Evolutionary conservation across 2,329 filamentous ascomycete genomes (phyloP).

Genomic region (Fusarium sp.): DNA sequence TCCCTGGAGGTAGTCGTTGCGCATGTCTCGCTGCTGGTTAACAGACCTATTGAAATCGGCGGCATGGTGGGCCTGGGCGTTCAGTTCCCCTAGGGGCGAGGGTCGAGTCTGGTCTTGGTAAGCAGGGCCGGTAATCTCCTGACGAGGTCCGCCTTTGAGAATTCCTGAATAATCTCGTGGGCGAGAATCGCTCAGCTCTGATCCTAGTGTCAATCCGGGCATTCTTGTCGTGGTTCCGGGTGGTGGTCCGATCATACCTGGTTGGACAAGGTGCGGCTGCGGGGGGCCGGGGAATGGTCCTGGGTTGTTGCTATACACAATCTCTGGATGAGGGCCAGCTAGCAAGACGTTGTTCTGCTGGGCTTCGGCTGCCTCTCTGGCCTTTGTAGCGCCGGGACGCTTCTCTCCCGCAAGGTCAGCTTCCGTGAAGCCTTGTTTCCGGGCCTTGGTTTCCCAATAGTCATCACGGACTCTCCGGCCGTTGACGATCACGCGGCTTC

Average conservation of each 20-base stretch:
- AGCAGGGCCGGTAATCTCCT: constrained; percentile 86
- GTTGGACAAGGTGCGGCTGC: constrained; percentile 75
- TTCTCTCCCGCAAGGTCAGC: constrained; percentile 97
- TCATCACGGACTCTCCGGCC: constrained; percentile 94
- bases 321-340: constrained; percentile 80
- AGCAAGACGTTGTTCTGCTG: constrained; percentile 66
- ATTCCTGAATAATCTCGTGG: constrained; percentile 86
- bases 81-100: constrained; percentile 79
- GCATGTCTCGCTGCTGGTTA: constrained; percentile 81
- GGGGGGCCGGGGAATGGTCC: constrained; percentile 73
- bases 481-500: constrained; percentile 89
- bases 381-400: constrained; percentile 89
- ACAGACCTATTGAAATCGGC: constrained; percentile 91
- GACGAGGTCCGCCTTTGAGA: constrained; percentile 79
- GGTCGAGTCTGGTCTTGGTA: constrained; percentile 89
- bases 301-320: constrained; percentile 84
- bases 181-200: constrained; percentile 80
- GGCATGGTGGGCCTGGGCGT: constrained; percentile 87
- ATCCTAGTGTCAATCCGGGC: constrained; percentile 84
- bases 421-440: constrained; percentile 98
- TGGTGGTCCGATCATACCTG: constrained; percentile 74
- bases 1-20: constrained; percentile 81
- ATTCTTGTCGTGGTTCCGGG: constrained; percentile 76
- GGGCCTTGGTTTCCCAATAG: constrained; percentile 97
- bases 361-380: constrained; percentile 82